These are phyloP conservation scores for Trametes polyzona DNA, from an alignment of 1,284 basidiomycete genomes.

Conservation along the genomic window DNA sequence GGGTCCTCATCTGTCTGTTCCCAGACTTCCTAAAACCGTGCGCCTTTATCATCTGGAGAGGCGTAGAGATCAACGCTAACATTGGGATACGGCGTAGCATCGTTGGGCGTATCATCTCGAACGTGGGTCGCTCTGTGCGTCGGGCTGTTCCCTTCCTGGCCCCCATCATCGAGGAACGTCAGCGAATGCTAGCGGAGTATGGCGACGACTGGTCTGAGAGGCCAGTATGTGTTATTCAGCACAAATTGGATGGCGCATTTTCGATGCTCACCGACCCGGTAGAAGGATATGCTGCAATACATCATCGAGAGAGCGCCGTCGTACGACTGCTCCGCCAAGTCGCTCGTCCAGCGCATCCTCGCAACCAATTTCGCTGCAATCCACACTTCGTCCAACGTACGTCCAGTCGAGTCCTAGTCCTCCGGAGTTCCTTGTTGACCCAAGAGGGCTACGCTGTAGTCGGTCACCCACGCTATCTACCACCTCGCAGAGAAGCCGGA, in stretches of 20 bases:
- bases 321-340: background rate
- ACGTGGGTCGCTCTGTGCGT: constrained; percentile 3
- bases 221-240: constrained; percentile 10
- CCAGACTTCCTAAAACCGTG: constrained; percentile 25
- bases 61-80: background rate
- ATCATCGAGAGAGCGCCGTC: constrained; percentile 19
- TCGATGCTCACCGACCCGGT: background rate
- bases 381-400: constrained; percentile 35
- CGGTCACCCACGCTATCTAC: constrained; percentile 40
- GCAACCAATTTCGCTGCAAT: constrained; percentile 36
- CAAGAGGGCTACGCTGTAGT: constrained; percentile 24
- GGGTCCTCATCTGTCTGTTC: constrained; percentile 13
- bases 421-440: background rate
- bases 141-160: background rate
- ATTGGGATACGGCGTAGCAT: background rate
- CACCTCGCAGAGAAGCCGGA: constrained; percentile 45
- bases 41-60: background rate
- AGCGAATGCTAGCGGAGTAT: background rate
- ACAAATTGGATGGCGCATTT: background rate
- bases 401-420: background rate
- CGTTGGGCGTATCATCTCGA: constrained; percentile 3
- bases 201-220: constrained; percentile 18
- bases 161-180: constrained; percentile 14
- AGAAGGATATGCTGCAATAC: constrained; percentile 24
- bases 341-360: constrained; percentile 25